Percentiles rank a stretch among this genome's conserved stretches.
These are phyloP conservation scores for Geosmithia morbida DNA, from an alignment of 2,329 filamentous ascomycete species.

Conservation along the genomic window DNA sequence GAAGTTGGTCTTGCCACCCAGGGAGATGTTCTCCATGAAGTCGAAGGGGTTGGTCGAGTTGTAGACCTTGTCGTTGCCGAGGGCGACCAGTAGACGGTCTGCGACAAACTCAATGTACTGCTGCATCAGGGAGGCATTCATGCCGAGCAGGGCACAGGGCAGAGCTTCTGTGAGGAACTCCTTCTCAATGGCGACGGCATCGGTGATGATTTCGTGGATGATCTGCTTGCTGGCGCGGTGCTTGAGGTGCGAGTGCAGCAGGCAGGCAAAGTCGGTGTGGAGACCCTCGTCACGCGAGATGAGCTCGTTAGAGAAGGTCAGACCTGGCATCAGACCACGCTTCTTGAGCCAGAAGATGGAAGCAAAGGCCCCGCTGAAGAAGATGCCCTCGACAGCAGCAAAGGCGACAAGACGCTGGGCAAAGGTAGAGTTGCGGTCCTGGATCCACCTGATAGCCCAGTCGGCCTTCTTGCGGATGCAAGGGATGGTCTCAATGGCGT, in stretches of 20 bases:
- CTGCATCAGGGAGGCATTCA: slow-evolving; percentile 97
- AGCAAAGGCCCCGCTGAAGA: slow-evolving; percentile 97
- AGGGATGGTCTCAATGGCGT: slow-evolving; percentile 97
- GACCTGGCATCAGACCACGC: slow-evolving; percentile 94
- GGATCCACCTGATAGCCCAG: slow-evolving; percentile 93
- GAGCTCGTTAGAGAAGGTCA: slow-evolving; percentile 99
- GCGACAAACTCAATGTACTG: slow-evolving; percentile 99
- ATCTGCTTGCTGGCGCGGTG: slow-evolving; percentile 73
- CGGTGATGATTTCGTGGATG: slow-evolving; percentile 78
- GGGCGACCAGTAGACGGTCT: slow-evolving; percentile 80
- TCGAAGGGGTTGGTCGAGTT: slow-evolving; percentile 92
- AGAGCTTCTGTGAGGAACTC: slow-evolving; percentile 96
- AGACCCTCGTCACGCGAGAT: slow-evolving; percentile 99
- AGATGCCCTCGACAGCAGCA: slow-evolving; percentile 96
- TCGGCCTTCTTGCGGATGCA: slow-evolving; percentile 98
- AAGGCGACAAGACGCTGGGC: slow-evolving; percentile 93
- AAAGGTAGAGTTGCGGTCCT: slow-evolving; percentile 85
- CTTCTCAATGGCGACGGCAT: slow-evolving; percentile 89
- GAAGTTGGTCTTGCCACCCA: slow-evolving; percentile 99
- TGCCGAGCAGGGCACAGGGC: slow-evolving; percentile 83
- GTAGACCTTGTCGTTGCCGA: slow-evolving; percentile 92
- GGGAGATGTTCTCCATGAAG: slow-evolving; percentile 99
- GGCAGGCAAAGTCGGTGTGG: slow-evolving; percentile 97
- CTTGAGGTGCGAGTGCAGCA: slow-evolving; percentile 94
- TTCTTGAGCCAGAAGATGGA: slow-evolving; percentile 99